Base-by-base conservation (phyloP, 2,329 filamentous ascomycete genomes). In the Colletotrichum limetticola region DNA sequence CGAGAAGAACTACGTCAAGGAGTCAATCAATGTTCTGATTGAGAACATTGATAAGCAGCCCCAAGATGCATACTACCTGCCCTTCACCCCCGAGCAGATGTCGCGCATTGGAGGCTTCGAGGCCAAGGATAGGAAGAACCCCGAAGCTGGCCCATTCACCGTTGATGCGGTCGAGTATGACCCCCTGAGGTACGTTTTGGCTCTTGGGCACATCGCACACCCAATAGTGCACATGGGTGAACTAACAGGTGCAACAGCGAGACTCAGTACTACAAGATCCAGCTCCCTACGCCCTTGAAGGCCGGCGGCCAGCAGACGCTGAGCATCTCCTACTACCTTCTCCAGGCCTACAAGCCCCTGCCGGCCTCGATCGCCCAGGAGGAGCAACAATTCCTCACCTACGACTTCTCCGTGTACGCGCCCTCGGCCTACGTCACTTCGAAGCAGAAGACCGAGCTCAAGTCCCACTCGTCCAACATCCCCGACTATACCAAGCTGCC, bases 371-470 rank as follows among this genome's bases (percentile, higher is more conserved):
- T 99, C 80, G 86, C 88, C n/a, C 97, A 99, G 83, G 88, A 91
- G 58, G 95, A 95, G 64, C 91, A 92, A 82, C 97, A 99, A 84
- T 98, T 92, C 85, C 91, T 99, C 66, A 88, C 90, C 69, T 95
- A 97, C 86, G 88, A 91, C 68, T 97, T 98, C 86, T 96, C 94
- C 74, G 93, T 94, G 76, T 98, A 97, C 84, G 90, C 88, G 59
- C 92, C 92, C 19, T 97, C 94, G 11, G 92, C 93, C 74, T 99
- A 99, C 86, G 85, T 89, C 22, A 98, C 95, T 16, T 83, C 90
- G 78, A 98, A 98, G 86, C 97, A 99, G 83, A 98, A 98, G 90
- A 98, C 97, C 52, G 98, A 98, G 84, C 85, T 99, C 84, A 98
- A 98, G 86, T 92, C 97, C 77, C 90, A 94, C 60, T 93, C 91